These are phyloP conservation scores for Ascocoryne sarcoides DNA, from an alignment of 2,329 filamentous ascomycete genomes.

Conservation along the genomic window DNA sequence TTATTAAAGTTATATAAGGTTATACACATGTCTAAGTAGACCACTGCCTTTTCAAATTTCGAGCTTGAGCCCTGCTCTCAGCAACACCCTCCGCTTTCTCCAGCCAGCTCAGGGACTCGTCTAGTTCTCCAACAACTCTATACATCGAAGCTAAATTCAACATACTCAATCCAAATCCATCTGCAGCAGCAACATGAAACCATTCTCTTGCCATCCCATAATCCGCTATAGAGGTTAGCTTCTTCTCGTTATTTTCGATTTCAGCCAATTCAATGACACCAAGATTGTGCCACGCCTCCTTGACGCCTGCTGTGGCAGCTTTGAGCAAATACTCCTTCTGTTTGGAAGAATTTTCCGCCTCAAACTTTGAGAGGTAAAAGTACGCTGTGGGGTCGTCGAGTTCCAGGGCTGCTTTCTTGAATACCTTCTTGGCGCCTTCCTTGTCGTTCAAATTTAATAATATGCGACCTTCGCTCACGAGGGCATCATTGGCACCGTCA, in stretches of 20 bases:
- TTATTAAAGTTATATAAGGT: no score
- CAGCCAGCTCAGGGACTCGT: constrained; percentile 19
- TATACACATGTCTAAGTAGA: no score
- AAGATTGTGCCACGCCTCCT: constrained; percentile 25
- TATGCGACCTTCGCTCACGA: constrained; percentile 19
- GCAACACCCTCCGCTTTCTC: constrained; percentile 12
- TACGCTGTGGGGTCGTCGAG: constrained; percentile 25
- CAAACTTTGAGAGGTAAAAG: constrained; percentile 23
- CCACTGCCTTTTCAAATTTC: constrained; percentile 2
- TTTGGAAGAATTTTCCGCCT: constrained; percentile 8
- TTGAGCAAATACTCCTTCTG: constrained; percentile 23
- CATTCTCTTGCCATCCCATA: constrained; percentile 26
- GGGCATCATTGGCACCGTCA: constrained; percentile 21
- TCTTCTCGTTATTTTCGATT: constrained; percentile 4
- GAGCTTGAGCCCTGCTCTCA: constrained; percentile 9
- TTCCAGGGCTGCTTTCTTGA: constrained; percentile 25
- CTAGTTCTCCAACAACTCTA: constrained; percentile 13
- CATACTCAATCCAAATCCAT: constrained; percentile 22
- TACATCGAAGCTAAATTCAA: constrained; percentile 23
- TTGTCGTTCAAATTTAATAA: constrained; percentile 10
- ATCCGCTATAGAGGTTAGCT: constrained; percentile 9
- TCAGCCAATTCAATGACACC: constrained; percentile 21
- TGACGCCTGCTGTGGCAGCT: constrained; percentile 24
- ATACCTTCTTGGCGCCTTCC: constrained; percentile 15
- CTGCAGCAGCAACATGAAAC: constrained; percentile 21